Evolutionary conservation across 228 moss, liverwort and hornwort genomes (phyloP).

Genomic region (Sphagnum magellanicum): DNA sequence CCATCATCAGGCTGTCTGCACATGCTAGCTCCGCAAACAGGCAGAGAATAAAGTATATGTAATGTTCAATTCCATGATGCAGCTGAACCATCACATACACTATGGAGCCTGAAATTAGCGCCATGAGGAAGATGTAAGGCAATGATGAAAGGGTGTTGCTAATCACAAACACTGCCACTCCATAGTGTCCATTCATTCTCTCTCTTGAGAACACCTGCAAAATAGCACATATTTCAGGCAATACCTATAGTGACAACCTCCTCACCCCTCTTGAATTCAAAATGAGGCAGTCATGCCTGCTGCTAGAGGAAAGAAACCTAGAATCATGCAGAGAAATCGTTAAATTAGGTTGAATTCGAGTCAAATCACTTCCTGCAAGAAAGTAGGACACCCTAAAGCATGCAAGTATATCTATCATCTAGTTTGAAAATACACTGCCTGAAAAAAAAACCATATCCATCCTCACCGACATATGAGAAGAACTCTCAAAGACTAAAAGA

Average conservation of each 20-base stretch:
- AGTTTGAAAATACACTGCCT: neutral
- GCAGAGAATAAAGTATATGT: slow-evolving; percentile 37
- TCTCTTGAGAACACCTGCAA: slow-evolving; percentile 54
- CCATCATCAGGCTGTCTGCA: slow-evolving; percentile 69
- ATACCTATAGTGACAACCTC: neutral
- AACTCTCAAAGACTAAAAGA: neutral
- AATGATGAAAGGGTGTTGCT: slow-evolving; percentile 46
- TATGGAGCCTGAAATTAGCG: slow-evolving; percentile 27
- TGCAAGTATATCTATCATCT: neutral
- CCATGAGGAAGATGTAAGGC: slow-evolving; percentile 43
- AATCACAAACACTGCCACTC: slow-evolving; percentile 49
- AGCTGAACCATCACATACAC: slow-evolving; percentile 44
- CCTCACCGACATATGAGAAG: neutral
- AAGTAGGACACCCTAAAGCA: neutral
- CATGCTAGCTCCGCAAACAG: slow-evolving; percentile 44
- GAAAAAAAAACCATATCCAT: neutral
- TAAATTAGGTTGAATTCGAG: too few species aligned
- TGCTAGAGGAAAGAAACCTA: too few species aligned
- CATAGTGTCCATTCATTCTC: slow-evolving; percentile 58
- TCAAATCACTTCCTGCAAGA: too few species aligned
- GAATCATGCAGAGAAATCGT: too few species aligned
- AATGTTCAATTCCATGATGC: slow-evolving; percentile 36
- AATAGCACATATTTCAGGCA: neutral
- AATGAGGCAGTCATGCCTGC: too few species aligned
- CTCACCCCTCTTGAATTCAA: too few species aligned